Conservation (phyloP, 345 rosid species). For the Toxicodendron radicans region DNA sequence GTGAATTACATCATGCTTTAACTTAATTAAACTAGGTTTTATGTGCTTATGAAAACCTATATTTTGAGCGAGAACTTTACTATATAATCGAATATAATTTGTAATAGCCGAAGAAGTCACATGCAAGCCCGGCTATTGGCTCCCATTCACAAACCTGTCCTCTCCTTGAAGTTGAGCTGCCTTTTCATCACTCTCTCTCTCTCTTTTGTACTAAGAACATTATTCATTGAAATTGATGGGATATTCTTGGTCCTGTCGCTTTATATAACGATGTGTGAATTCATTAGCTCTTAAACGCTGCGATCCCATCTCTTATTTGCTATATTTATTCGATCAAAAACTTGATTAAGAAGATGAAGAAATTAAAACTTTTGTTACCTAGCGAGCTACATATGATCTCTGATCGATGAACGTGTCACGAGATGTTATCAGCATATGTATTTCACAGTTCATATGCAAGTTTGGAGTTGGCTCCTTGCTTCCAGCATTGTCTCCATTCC, state of each 20-base stretch:
- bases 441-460: slow-evolving; percentile 13
- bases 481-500: slow-evolving; percentile 44
- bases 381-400: slow-evolving; percentile 11
- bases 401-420: slow-evolving; percentile 36
- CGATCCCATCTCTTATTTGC: background rate
- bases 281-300: too few species aligned
- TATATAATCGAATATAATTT: too few species aligned
- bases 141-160: background rate
- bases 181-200: background rate
- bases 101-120: background rate
- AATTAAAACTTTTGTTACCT: slow-evolving; percentile 7
- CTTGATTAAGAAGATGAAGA: background rate
- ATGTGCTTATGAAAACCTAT: background rate
- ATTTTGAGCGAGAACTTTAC: background rate
- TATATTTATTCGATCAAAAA: too few species aligned
- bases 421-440: slow-evolving; percentile 15
- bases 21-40: background rate
- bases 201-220: background rate
- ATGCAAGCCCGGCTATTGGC: background rate
- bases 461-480: slow-evolving; percentile 33
- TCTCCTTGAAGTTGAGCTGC: background rate
- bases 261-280: background rate
- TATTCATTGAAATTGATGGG: background rate
- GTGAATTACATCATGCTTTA: background rate
- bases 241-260: background rate